A percentile compares a stretch with the other conserved stretches of the same genome.
Evolutionary conservation across 169 alveolate species (phyloP).

Genomic region (Plasmodium malariae): DNA sequence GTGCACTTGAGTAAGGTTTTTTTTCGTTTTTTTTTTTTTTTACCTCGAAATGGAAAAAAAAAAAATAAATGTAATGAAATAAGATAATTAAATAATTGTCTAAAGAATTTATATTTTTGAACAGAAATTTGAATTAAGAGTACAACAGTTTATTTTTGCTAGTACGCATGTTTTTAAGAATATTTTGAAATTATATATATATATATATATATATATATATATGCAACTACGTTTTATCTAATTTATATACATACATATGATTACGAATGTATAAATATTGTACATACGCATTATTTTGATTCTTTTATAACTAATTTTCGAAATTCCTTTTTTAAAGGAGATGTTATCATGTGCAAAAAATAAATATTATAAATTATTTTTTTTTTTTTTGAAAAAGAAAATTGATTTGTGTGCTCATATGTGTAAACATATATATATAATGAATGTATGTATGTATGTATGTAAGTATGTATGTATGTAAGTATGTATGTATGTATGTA

Average conservation of each 20-base stretch:
- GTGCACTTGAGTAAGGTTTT: neutral
- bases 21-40: neutral
- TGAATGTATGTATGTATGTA: neutral
- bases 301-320: neutral
- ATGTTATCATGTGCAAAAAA: neutral
- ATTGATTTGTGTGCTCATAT: neutral
- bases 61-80: neutral
- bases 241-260: neutral
- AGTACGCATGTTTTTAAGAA: constrained; percentile 2
- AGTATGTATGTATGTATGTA: neutral
- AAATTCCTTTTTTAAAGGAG: constrained; percentile 5
- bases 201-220: neutral
- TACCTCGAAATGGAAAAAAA: neutral
- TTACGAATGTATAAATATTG: neutral
- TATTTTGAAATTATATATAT: neutral
- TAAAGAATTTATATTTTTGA: neutral
- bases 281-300: neutral
- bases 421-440: neutral
- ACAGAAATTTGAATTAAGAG: neutral
- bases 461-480: neutral
- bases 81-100: neutral
- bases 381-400: neutral
- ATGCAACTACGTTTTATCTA: neutral
- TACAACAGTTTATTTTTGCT: no score
- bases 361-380: neutral